A percentile compares a stretch with the other conserved stretches of the same genome.
Evolutionary conservation across 768 basidiomycete species (phyloP).

Genomic region (Suillus alpinus): DNA sequence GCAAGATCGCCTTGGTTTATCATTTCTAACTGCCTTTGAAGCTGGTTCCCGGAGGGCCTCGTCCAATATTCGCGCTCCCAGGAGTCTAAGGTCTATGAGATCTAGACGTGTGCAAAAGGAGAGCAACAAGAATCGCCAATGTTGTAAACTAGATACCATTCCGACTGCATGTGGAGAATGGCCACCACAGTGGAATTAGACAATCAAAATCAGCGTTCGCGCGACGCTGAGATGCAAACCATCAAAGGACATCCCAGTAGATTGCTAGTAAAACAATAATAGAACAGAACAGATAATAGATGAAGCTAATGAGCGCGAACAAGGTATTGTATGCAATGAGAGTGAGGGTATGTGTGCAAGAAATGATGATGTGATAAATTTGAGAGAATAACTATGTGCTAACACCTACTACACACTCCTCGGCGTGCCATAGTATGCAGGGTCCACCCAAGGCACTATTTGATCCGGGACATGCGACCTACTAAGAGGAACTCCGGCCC

Average conservation of each 20-base stretch:
- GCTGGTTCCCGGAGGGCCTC: slow-evolving; percentile 91
- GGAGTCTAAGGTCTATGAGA: slow-evolving; percentile 80
- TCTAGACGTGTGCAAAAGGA: slow-evolving; percentile 15
- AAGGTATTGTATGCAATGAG: slow-evolving; percentile 19
- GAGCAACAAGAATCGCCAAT: neutral
- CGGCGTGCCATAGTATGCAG: slow-evolving; percentile 27
- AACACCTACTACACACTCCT: slow-evolving; percentile 13
- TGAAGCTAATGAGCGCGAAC: slow-evolving; percentile 3
- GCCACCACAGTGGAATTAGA: neutral
- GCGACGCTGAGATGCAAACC: neutral
- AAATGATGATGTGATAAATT: slow-evolving; percentile 7
- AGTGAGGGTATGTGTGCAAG: slow-evolving; percentile 25
- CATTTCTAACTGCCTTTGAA: slow-evolving; percentile 23
- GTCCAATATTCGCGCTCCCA: slow-evolving; percentile 66
- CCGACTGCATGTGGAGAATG: neutral
- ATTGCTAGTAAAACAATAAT: slow-evolving; percentile 1
- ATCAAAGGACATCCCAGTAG: neutral
- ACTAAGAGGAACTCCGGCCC: neutral
- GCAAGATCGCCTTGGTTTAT: neutral
- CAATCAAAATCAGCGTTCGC: neutral
- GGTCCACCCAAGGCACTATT: slow-evolving; percentile 7
- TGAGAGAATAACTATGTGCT: slow-evolving; percentile 7
- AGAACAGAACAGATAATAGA: slow-evolving; percentile 2
- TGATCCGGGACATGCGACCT: neutral
- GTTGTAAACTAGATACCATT: slow-evolving; percentile 19